Evolutionary conservation across 306 rosid species (phyloP), one percentile per base, ranked within the genome.

Genomic region (Argentina anserina): DNA sequence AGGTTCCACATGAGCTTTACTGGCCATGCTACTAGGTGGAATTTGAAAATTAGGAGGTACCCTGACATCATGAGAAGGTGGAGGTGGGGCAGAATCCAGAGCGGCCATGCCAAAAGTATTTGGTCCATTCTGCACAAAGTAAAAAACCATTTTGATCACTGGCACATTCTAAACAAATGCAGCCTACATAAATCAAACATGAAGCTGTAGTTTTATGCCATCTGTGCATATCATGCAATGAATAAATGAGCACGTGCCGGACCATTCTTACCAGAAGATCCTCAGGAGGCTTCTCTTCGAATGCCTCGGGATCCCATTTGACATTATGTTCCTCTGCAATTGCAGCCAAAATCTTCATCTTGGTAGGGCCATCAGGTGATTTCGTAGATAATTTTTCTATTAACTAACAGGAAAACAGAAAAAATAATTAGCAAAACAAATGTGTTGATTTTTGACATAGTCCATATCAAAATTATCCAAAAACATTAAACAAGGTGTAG

Each of bases 241-340:
- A 69, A 75, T 37, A 28, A 52, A 80, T 47, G 40, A 26, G 65
- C 34, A 62, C 59, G 36, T 29, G 68, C 39, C 46, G 34, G 71
- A 58, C 43, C 47, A 74, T 72, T 40, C 84, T 75, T 87, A 95
- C 99, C 91, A 82, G 81, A 72, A 86, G 76, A 73, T 87, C 97
- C 42, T 92, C 89, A 14, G 86, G 76, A 65, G 79, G 79, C 56
- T 83, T 80, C 73, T 87, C 97, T 67, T 75, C 90, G 78, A 84
- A 84, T 14, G 91, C 73, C 71, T 87, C 85, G 58, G 92, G 90
- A 65, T 91, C 93, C 99, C 99, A 95, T 79, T 90, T 88, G 82
- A 95, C 73, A 73, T 91, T 88, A 84, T 95, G 86, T 76, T 95
- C 97, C 87, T 88, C 90, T 17, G 99, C 99, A 79, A 95, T 87